Percentiles rank a stretch among this genome's conserved stretches.
Conservation (phyloP, 805 yeast species). For the Candida hispaniensis region DNA sequence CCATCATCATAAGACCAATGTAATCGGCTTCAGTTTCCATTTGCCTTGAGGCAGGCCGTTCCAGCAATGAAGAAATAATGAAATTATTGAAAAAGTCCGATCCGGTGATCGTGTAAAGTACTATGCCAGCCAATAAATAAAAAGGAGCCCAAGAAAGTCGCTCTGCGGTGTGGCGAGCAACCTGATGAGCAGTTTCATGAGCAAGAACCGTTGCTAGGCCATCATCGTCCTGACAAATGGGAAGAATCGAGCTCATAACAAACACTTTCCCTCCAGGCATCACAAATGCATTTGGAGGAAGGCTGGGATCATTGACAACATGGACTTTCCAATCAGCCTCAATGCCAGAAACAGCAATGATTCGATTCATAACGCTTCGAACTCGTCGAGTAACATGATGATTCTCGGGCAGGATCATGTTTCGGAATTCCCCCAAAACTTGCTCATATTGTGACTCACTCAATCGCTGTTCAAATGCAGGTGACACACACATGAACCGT, state of each 20-base stretch:
- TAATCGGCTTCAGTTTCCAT: constrained; percentile 97
- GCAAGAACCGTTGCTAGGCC: constrained; percentile 92
- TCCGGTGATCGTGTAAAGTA: constrained; percentile 54
- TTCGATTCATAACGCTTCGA: constrained; percentile 47
- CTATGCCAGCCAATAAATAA: constrained; percentile 42
- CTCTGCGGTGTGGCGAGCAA: constrained; percentile 87
- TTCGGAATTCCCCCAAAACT: constrained; percentile 43
- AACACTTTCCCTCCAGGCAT: constrained; percentile 94
- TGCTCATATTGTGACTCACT: constrained; percentile 58
- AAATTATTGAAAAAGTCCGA: constrained; percentile 42
- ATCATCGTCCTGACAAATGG: constrained; percentile 70
- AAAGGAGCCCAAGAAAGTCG: constrained; percentile 68
- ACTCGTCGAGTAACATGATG: constrained; percentile 54
- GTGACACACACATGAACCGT: constrained; percentile 63
- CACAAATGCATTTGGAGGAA: constrained; percentile 95
- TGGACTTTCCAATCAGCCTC: constrained; percentile 62
- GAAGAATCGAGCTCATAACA: constrained; percentile 68
- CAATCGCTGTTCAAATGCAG: constrained; percentile 47
- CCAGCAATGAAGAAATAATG: constrained; percentile 44
- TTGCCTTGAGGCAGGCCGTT: constrained; percentile 78
- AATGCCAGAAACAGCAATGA: constrained; percentile 35
- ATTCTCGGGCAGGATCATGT: constrained; percentile 45
- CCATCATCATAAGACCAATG: constrained; percentile 86
- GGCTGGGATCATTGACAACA: constrained; percentile 55
- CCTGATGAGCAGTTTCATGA: constrained; percentile 89